These are phyloP conservation scores for Scopulariopsis brevicaulis DNA, from an alignment of 2,329 filamentous ascomycete species.

Conservation along the genomic window DNA sequence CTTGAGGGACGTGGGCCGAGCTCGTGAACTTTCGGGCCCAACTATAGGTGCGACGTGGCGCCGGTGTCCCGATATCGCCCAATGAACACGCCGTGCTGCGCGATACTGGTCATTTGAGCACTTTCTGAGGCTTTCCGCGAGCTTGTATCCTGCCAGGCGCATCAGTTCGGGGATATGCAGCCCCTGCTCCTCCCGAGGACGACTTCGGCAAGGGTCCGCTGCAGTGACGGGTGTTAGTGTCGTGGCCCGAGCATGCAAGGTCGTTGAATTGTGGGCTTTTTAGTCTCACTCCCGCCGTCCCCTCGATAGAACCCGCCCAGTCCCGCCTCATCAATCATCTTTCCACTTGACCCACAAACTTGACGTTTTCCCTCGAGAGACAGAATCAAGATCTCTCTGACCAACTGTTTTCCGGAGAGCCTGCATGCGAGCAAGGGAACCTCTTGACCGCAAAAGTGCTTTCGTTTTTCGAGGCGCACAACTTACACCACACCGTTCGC, in stretches of 20 bases:
- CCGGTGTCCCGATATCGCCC: not conserved
- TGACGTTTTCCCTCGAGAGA: not conserved
- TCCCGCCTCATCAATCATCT: not conserved
- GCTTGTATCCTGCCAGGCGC: not conserved
- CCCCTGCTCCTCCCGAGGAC: conserved; percentile 2
- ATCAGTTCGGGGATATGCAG: not conserved
- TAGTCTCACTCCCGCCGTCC: conserved; percentile 4
- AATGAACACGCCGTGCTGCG: not conserved
- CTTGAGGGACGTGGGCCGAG: not conserved
- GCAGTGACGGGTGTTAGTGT: not conserved
- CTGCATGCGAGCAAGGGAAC: conserved; percentile 1
- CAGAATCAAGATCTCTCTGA: not conserved
- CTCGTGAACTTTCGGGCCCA: not conserved
- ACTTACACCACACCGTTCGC: conserved; percentile 1
- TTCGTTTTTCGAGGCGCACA: not conserved
- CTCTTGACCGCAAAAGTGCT: conserved; percentile 1
- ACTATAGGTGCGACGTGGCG: conserved; percentile 3
- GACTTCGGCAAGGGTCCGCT: not conserved
- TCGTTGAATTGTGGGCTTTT: conserved; percentile 2
- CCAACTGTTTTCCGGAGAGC: not conserved
- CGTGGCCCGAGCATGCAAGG: not conserved
- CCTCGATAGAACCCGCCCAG: not conserved
- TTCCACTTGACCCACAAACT: not conserved
- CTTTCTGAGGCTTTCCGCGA: not conserved
- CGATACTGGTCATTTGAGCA: conserved; percentile 3